phyloP scores from a whole-genome alignment of 2,329 filamentous ascomycete genomes.

The Aspergillus sp. region DNA sequence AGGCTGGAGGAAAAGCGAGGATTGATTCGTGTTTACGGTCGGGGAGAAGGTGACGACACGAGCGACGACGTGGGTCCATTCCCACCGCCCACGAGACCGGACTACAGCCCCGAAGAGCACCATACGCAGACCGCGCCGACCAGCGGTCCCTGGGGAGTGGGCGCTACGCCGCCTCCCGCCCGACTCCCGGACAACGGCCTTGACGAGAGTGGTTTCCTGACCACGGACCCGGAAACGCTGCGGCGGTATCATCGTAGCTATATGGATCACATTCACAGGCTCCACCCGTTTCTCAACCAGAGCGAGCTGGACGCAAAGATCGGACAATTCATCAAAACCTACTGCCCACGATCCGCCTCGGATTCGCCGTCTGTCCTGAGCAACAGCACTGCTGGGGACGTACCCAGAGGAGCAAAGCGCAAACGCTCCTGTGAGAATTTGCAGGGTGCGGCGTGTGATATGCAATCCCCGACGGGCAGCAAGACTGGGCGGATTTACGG shows the following conservation, averaged over 20 bases:
- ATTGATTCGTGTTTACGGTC: conserved; percentile 71
- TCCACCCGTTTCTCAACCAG: conserved; percentile 65
- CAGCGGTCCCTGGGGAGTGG: conserved; percentile 54
- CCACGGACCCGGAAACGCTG: conserved; percentile 54
- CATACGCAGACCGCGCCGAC: conserved; percentile 41
- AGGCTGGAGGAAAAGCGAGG: conserved; percentile 72
- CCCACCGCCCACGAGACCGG: conserved; percentile 26
- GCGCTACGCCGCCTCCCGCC: conserved; percentile 26
- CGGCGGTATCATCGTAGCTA: conserved; percentile 55
- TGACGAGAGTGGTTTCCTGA: conserved; percentile 50
- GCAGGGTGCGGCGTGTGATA: conserved; percentile 24
- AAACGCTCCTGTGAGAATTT: conserved; percentile 38
- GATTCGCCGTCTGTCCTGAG: conserved; percentile 4
- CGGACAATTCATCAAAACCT: conserved; percentile 49
- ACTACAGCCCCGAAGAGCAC: conserved; percentile 26
- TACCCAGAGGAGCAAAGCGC: conserved; percentile 34
- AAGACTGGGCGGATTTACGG: conserved; percentile 11
- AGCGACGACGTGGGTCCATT: conserved; percentile 49
- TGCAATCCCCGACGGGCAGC: conserved; percentile 19
- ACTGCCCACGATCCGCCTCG: conserved; percentile 38
- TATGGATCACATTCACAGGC: conserved; percentile 58
- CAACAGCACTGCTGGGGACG: conserved; percentile 21
- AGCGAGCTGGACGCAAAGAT: conserved; percentile 53
- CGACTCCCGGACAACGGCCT: conserved; percentile 48
- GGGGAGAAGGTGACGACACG: conserved; percentile 70